Evolutionary conservation across 305 asterid genomes (phyloP).

Genomic region (Ruellia speciosa): DNA sequence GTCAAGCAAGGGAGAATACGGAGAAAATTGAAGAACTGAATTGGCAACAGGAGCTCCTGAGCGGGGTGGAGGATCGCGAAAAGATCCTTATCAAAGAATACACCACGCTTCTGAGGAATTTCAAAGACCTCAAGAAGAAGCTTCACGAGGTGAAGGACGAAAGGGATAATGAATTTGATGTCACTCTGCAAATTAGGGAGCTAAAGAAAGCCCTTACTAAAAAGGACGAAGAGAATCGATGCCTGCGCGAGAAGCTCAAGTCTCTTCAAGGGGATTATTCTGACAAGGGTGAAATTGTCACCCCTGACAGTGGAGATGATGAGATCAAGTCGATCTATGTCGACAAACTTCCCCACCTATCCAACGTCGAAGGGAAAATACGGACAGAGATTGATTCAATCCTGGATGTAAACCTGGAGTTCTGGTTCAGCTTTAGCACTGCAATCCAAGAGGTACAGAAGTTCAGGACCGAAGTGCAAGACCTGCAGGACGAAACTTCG

Average conservation of each 20-base stretch:
- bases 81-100: slow-evolving; percentile 69
- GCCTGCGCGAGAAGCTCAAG: slow-evolving; percentile 32
- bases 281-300: too few species aligned
- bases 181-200: slow-evolving; percentile 29
- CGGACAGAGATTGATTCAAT: slow-evolving; percentile 50
- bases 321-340: slow-evolving; percentile 28
- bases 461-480: slow-evolving; percentile 62
- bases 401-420: slow-evolving; percentile 60
- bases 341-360: slow-evolving; percentile 28
- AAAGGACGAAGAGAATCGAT: slow-evolving; percentile 56
- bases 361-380: slow-evolving; percentile 54
- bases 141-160: slow-evolving; percentile 59
- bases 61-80: slow-evolving; percentile 75
- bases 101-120: slow-evolving; percentile 63
- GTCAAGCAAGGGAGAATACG: slow-evolving; percentile 11
- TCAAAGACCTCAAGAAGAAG: slow-evolving; percentile 62
- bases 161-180: slow-evolving; percentile 39
- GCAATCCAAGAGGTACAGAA: slow-evolving; percentile 68
- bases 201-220: slow-evolving; percentile 37
- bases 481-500: slow-evolving; percentile 42
- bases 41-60: slow-evolving; percentile 74
- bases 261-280: slow-evolving; percentile 16
- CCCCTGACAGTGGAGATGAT: slow-evolving; percentile 6
- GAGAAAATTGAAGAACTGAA: slow-evolving; percentile 41
- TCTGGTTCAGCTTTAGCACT: slow-evolving; percentile 87